phyloP scores from a whole-genome alignment of 2,329 filamentous ascomycete genomes.

The Sporothrix humicola region DNA sequence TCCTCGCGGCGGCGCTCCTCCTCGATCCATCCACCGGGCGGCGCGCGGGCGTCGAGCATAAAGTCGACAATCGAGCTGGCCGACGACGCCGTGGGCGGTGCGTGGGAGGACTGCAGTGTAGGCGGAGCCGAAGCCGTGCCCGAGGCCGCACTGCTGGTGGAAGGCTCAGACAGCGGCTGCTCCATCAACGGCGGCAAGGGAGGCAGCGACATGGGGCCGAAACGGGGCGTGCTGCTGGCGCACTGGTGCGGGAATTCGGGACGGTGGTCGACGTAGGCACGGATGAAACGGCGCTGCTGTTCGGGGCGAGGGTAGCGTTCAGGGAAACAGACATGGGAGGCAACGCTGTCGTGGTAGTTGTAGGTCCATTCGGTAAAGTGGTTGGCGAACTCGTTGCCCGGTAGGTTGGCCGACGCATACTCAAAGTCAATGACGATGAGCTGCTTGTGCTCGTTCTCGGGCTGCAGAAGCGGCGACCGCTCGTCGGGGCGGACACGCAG shows the following conservation, averaged over 20 bases:
- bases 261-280: conserved; percentile 83
- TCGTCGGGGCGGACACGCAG: conserved; percentile 72
- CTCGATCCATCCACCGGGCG: conserved; percentile 62
- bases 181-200: conserved; percentile 14
- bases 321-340: conserved; percentile 70
- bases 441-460: conserved; percentile 93
- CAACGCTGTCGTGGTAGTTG: conserved; percentile 82
- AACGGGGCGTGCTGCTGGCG: conserved; percentile 36
- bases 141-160: conserved; percentile 25
- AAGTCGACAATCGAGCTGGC: conserved; percentile 68
- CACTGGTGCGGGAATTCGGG: conserved; percentile 65
- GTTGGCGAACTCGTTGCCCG: conserved; percentile 91
- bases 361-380: conserved; percentile 99
- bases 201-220: conserved; percentile 34
- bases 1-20: conserved; percentile 68
- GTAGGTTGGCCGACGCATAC: conserved; percentile 87
- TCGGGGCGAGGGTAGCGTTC: conserved; percentile 75
- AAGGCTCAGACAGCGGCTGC: conserved; percentile 48
- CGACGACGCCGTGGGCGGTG: conserved; percentile 45
- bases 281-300: conserved; percentile 84
- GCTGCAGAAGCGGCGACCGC: conserved; percentile 84
- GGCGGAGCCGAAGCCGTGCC: conserved; percentile 40
- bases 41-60: conserved; percentile 77
- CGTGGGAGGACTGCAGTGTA: conserved; percentile 3
- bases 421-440: conserved; percentile 98